Evolutionary conservation across 805 yeast genomes (phyloP).

Genomic region (Metschnikowia continentalis): DNA sequence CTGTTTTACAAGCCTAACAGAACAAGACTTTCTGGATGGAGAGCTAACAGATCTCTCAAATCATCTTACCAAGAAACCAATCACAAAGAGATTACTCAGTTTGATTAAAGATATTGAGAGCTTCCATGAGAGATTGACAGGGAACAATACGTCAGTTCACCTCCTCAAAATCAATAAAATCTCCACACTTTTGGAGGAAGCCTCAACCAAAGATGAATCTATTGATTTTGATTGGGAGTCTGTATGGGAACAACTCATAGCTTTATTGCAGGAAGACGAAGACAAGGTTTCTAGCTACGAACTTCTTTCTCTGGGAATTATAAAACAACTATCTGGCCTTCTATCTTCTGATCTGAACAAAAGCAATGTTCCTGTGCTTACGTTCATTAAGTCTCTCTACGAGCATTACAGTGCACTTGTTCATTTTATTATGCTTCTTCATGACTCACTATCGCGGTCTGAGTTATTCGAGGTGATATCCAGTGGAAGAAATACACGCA

Average conservation of each 20-base stretch:
- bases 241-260: slow-evolving; percentile 24
- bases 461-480: too few species aligned
- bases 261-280: slow-evolving; percentile 11
- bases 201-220: not conserved
- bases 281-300: slow-evolving; percentile 65
- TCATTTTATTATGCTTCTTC: too few species aligned
- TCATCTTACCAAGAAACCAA: not conserved
- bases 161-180: not conserved
- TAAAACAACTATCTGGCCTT: slow-evolving; percentile 26
- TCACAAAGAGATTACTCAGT: not conserved
- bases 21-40: slow-evolving; percentile 1
- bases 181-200: not conserved
- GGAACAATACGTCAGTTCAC: not conserved
- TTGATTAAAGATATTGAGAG: not conserved
- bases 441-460: too few species aligned
- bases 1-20: not conserved
- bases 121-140: not conserved
- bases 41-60: not conserved
- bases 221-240: slow-evolving; percentile 21
- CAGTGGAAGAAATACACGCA: too few species aligned
- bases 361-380: slow-evolving; percentile 18
- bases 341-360: not conserved
- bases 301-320: slow-evolving; percentile 62
- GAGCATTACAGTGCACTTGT: slow-evolving; percentile 23
- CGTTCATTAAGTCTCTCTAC: slow-evolving; percentile 44